These are phyloP conservation scores for Yamadazyma diddensiae DNA, from an alignment of 1,139 yeast genomes.

Conservation along the genomic window DNA sequence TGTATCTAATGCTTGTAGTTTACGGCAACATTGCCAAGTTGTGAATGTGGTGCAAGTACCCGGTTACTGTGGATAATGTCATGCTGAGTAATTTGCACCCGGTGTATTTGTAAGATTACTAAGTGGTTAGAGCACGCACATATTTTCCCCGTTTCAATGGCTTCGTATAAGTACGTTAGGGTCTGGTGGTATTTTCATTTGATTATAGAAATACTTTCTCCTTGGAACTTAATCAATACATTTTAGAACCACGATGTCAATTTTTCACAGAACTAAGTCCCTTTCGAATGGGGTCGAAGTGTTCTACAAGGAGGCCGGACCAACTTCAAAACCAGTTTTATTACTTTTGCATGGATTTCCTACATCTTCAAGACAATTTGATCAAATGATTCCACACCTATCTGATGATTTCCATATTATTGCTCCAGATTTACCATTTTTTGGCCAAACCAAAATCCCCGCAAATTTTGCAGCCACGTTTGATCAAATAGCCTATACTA, in stretches of 20 bases:
- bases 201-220: too few species aligned
- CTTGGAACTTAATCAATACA: too few species aligned
- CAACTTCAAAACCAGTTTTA: conserved; percentile 23
- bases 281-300: conserved; percentile 21
- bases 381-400: conserved; percentile 32
- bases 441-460: conserved; percentile 35
- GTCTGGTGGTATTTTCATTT: too few species aligned
- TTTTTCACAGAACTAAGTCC: conserved; percentile 9
- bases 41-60: too few species aligned
- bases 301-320: conserved; percentile 39
- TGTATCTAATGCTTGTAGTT: background rate
- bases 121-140: too few species aligned
- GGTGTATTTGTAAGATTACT: too few species aligned
- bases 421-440: conserved; percentile 48
- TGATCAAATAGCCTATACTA: conserved; percentile 27
- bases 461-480: conserved; percentile 25
- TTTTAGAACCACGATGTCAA: conserved; percentile 9
- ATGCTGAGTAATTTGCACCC: too few species aligned
- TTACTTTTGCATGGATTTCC: conserved; percentile 45
- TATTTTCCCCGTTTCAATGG: too few species aligned
- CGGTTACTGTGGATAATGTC: too few species aligned
- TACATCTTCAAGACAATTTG: conserved; percentile 37
- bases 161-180: too few species aligned
- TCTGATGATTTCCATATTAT: conserved; percentile 32
- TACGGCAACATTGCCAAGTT: too few species aligned